Conservation (phyloP, 192 early-diverging fungal genomes). For the Podila verticillata region DNA sequence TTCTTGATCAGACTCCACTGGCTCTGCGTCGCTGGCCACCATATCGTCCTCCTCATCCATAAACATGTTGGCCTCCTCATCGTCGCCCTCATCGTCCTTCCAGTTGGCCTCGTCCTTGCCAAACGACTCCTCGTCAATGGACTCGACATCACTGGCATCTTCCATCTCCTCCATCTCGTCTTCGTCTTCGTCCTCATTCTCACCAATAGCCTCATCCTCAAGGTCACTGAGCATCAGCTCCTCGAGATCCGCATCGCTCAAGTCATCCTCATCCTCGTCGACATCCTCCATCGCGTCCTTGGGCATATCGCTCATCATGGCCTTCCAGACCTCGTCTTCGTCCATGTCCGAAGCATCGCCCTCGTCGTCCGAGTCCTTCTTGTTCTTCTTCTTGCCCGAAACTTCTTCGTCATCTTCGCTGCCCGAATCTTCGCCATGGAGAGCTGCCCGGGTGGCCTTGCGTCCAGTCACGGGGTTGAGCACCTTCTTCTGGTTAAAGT, state of each 20-base stretch:
- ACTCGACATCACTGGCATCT: conserved; percentile 52
- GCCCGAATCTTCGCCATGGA: conserved; percentile 28
- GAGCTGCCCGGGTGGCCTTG: conserved; percentile 34
- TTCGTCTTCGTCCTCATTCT: conserved; percentile 56
- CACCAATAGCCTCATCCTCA: conserved; percentile 59
- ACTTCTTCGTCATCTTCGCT: conserved; percentile 36
- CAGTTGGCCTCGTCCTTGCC: conserved; percentile 66
- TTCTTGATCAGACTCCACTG: conserved; percentile 57
- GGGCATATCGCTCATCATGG: conserved; percentile 81
- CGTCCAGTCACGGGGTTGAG: conserved; percentile 13
- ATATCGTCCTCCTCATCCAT: conserved; percentile 71
- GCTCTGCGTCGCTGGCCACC: conserved; percentile 60
- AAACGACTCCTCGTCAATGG: conserved; percentile 60
- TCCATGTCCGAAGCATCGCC: conserved; percentile 52
- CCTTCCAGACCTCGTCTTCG: conserved; percentile 92
- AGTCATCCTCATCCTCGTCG: conserved; percentile 59
- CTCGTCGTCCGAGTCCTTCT: conserved; percentile 53
- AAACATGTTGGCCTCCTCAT: conserved; percentile 65
- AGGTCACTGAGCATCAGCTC: conserved; percentile 50
- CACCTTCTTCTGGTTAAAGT: conserved; percentile 72
- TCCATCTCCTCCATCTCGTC: conserved; percentile 30
- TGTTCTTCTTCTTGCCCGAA: conserved; percentile 54
- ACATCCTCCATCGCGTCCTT: conserved; percentile 64
- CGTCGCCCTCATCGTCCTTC: conserved; percentile 49
- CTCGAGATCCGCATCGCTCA: conserved; percentile 59